phyloP scores from a whole-genome alignment of 345 rosid species.

The Microcos paniculata region DNA sequence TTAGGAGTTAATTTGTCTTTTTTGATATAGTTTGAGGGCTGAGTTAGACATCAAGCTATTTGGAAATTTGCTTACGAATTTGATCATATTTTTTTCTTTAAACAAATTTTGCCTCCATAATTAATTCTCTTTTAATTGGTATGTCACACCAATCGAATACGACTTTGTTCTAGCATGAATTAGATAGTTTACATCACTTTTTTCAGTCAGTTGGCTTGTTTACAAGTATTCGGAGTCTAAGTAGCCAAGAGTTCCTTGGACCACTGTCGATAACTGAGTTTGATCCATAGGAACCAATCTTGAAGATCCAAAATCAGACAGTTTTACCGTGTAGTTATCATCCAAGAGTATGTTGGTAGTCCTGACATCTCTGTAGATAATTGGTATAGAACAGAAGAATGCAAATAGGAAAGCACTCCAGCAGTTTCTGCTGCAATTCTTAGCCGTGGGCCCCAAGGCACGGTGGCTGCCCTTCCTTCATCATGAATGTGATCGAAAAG shows the following conservation, averaged over 20 bases:
- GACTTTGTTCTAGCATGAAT: too few relatives aligned
- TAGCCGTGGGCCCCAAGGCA: constrained; percentile 37
- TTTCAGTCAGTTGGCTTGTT: constrained; percentile 10
- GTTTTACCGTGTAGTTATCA: constrained; percentile 34
- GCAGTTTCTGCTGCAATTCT: constrained; percentile 38
- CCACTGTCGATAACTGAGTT: constrained; percentile 39
- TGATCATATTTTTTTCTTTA: too few relatives aligned
- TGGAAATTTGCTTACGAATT: too few relatives aligned
- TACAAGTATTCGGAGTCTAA: constrained; percentile 17
- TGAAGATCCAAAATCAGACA: constrained; percentile 53
- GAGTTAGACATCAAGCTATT: too few relatives aligned
- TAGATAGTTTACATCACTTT: constrained; percentile 61
- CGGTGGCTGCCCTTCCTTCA: constrained; percentile 8
- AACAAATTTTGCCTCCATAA: too few relatives aligned
- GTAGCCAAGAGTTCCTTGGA: constrained; percentile 15
- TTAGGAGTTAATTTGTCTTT: too few relatives aligned
- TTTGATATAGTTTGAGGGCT: too few relatives aligned
- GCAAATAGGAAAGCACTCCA: constrained; percentile 31
- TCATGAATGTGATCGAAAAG: constrained; percentile 42
- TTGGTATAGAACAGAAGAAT: too few relatives aligned
- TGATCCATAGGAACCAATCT: constrained; percentile 41
- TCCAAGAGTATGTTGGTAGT: constrained; percentile 43
- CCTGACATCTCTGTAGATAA: constrained; percentile 41
- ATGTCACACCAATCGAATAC: too few relatives aligned
- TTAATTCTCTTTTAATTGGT: too few relatives aligned